phyloP scores from a whole-genome alignment of 345 rosid species.

The Brassica nigra region DNA sequence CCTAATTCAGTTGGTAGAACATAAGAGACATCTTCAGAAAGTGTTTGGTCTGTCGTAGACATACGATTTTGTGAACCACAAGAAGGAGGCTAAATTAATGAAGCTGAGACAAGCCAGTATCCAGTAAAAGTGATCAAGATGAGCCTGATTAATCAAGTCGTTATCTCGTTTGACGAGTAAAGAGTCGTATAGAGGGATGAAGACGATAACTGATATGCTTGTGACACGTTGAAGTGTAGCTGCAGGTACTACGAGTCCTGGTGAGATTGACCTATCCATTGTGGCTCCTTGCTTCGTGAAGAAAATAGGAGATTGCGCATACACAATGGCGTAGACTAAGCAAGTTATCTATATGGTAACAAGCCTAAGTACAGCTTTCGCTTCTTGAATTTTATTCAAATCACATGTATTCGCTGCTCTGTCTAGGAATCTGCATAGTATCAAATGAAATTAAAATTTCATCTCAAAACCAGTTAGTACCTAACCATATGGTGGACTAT shows the following conservation, averaged over 20 bases:
- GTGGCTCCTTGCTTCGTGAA: too few relatives aligned
- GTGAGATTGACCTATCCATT: too few relatives aligned
- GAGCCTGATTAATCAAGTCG: conserved; percentile 49
- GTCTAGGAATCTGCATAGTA: conserved; percentile 48
- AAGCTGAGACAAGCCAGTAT: conserved; percentile 25
- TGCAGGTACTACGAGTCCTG: conserved; percentile 38
- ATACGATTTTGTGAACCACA: conserved; percentile 47
- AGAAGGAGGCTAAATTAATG: too few relatives aligned
- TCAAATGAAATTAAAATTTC: background rate
- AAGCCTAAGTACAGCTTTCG: conserved; percentile 48
- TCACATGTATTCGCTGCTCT: conserved; percentile 45
- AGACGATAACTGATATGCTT: conserved; percentile 39
- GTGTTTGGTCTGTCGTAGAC: conserved; percentile 34
- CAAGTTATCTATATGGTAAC: conserved; percentile 54
- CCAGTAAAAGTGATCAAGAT: conserved; percentile 61
- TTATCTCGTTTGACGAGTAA: conserved; percentile 44
- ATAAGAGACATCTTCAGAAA: background rate
- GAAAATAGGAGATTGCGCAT: conserved; percentile 41
- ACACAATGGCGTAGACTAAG: conserved; percentile 49
- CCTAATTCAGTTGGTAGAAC: background rate
- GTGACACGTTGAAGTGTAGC: conserved; percentile 55
- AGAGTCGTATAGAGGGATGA: conserved; percentile 52
- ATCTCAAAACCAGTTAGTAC: too few relatives aligned
- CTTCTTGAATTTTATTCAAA: conserved; percentile 51
- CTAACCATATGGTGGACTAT: too few relatives aligned